Percentiles rank a stretch among this genome's conserved stretches.
phyloP scores from a whole-genome alignment of 208 protist genomes.

The Leishmania tarentolae region DNA sequence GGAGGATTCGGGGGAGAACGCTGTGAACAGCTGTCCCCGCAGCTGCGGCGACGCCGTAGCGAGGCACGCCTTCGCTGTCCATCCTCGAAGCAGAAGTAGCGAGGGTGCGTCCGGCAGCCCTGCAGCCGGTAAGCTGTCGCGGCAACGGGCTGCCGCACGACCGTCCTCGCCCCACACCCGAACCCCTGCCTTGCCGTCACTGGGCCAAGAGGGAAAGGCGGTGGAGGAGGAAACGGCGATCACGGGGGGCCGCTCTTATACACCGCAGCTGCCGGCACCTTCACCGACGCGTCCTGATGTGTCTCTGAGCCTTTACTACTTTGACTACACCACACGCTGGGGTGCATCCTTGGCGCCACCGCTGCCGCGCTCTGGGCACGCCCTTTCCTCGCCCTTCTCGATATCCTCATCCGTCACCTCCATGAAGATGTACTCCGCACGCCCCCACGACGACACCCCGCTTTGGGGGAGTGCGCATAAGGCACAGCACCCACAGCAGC shows the following conservation, averaged over 20 bases:
- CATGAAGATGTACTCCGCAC: background rate
- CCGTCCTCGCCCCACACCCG: background rate
- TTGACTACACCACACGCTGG: constrained; percentile 33
- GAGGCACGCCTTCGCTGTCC: background rate
- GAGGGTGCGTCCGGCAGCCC: background rate
- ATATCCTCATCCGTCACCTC: background rate
- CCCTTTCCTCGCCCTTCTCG: background rate
- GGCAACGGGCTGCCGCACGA: background rate
- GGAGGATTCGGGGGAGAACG: background rate
- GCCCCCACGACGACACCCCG: background rate
- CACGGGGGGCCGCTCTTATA: background rate
- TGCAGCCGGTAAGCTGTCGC: background rate
- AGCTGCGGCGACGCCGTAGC: background rate
- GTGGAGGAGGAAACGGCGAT: background rate
- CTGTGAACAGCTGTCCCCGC: background rate
- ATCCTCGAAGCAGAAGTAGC: background rate
- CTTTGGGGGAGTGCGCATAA: background rate
- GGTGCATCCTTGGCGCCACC: background rate
- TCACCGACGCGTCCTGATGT: background rate
- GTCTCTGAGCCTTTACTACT: constrained; percentile 8
- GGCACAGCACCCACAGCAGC: background rate
- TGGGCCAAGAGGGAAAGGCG: background rate
- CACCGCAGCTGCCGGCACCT: background rate
- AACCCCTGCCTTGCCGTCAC: background rate
- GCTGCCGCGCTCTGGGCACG: background rate